Base-by-base conservation (phyloP, 192 early-diverging fungal species). In the Podila verticillata region DNA sequence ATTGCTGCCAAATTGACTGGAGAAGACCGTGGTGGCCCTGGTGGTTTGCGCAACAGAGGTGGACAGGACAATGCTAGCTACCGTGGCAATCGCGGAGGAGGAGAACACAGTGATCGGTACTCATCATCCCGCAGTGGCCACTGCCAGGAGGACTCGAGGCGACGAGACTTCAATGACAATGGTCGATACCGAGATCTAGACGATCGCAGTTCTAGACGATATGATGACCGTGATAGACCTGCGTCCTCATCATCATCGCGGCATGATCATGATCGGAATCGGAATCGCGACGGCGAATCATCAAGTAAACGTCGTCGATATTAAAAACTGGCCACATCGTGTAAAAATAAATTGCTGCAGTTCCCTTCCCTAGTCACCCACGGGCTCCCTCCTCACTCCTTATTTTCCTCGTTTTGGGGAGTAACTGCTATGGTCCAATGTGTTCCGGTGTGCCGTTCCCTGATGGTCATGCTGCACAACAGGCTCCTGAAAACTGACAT, bases 251-350 rank as follows among this genome's bases (percentile, higher is more conserved):
- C 58, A 9, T 34, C 59, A 8, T 58, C 54, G 24, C n/a, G 71
- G 3, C 17, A 67, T n/a, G n/a, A n/a, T 44, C 17, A 47, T 20
- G 65, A 62, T n/a, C 5, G 31, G 4, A 15, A 62, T 5, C 19
- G 61, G 4, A 34, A 47, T 35, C 61, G 61, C 34, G 36, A 62
- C 22, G 65, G 63, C 1, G 24, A 20, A 13, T 56, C 39, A 19
- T 66, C 63, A 6, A 70, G 63, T 57, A 82, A 82, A 31, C 57
- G 79, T 10, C 79, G 79, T 24, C 72, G 79, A 3, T 34, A 73
- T 64, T 73, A 73, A 72, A 48, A 19, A 44, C 39, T 15, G 34
- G 56, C 20, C 12, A 57, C 0, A 4, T 3, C 28, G 20, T 57
- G 24, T 8, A 28, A 28, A 28, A 57, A n/a, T n/a, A n/a, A n/a